Conservation (phyloP, 2,329 filamentous ascomycete species). For the Beauveria sp. region DNA sequence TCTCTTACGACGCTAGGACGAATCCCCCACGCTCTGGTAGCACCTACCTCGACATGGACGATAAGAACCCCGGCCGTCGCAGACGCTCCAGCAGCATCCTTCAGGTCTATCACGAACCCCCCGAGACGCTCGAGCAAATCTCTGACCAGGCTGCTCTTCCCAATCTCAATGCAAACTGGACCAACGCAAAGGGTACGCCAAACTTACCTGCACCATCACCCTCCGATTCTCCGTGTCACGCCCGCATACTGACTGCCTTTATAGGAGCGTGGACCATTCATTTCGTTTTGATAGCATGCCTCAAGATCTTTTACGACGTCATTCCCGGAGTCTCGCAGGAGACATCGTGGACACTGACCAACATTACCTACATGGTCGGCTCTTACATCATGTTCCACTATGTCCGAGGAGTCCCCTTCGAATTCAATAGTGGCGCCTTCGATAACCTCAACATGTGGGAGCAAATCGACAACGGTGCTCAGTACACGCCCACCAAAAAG, state of each 20-base stretch:
- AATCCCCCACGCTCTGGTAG: slow-evolving; percentile 57
- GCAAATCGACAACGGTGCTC: slow-evolving; percentile 97
- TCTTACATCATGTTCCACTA: slow-evolving; percentile 99
- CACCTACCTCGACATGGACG: slow-evolving; percentile 51
- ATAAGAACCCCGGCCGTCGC: slow-evolving; percentile 62
- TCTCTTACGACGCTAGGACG: slow-evolving; percentile 82
- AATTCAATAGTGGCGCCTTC: slow-evolving; percentile 97
- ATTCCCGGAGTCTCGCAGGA: slow-evolving; percentile 95
- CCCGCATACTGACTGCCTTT: slow-evolving; percentile 8
- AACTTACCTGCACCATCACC: background rate
- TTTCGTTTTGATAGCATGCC: slow-evolving; percentile 78
- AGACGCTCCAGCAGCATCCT: slow-evolving; percentile 92
- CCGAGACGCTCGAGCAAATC: slow-evolving; percentile 94
- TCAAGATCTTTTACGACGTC: slow-evolving; percentile 97
- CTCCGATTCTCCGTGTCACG: background rate
- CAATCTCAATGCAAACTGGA: slow-evolving; percentile 97
- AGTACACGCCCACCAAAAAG: slow-evolving; percentile 98
- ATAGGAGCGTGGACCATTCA: slow-evolving; percentile 97
- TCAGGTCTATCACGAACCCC: slow-evolving; percentile 89
- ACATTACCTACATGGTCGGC: slow-evolving; percentile 98
- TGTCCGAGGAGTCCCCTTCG: slow-evolving; percentile 94
- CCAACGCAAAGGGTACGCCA: slow-evolving; percentile 88
- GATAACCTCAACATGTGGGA: slow-evolving; percentile 99
- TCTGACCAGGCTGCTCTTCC: slow-evolving; percentile 92
- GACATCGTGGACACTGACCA: slow-evolving; percentile 96